phyloP scores from a whole-genome alignment of 345 rosid genomes.

The Lumnitzera racemosa region DNA sequence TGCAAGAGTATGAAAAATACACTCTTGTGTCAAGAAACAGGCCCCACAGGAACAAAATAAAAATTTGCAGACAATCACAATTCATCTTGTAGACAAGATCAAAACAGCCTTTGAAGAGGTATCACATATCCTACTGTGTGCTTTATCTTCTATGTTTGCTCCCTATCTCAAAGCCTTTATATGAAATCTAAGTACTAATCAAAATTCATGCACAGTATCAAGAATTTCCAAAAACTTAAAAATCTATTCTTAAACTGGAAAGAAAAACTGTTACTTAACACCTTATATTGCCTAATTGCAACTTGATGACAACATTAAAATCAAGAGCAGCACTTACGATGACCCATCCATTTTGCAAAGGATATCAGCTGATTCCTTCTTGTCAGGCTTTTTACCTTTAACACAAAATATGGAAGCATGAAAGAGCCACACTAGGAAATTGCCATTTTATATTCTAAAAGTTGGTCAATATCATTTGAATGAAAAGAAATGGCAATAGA shows the following conservation, averaged over 20 bases:
- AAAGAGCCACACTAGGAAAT: conserved; percentile 7
- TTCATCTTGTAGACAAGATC: too few relatives aligned
- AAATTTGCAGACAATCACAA: too few relatives aligned
- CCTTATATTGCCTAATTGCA: neutral
- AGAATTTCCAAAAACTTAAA: too few relatives aligned
- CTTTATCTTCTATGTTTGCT: too few relatives aligned
- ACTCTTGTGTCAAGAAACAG: conserved; percentile 2
- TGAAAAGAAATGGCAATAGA: too few relatives aligned
- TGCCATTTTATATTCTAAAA: neutral
- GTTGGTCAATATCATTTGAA: neutral
- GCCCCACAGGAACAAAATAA: too few relatives aligned
- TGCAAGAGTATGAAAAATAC: conserved; percentile 36
- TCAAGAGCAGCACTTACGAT: conserved; percentile 52
- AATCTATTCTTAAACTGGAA: neutral
- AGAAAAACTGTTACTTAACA: neutral
- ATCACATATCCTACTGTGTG: too few relatives aligned
- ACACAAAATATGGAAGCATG: conserved; percentile 13
- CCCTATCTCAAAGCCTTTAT: too few relatives aligned
- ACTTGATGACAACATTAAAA: conserved; percentile 2
- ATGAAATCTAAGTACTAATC: too few relatives aligned
- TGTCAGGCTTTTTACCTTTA: conserved; percentile 76
- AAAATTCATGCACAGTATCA: too few relatives aligned
- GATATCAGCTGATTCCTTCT: conserved; percentile 78
- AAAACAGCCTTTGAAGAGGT: too few relatives aligned
- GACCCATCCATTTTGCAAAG: conserved; percentile 82